Base-by-base conservation (phyloP, 1,284 basidiomycete genomes). In the Meira nashicola region DNA sequence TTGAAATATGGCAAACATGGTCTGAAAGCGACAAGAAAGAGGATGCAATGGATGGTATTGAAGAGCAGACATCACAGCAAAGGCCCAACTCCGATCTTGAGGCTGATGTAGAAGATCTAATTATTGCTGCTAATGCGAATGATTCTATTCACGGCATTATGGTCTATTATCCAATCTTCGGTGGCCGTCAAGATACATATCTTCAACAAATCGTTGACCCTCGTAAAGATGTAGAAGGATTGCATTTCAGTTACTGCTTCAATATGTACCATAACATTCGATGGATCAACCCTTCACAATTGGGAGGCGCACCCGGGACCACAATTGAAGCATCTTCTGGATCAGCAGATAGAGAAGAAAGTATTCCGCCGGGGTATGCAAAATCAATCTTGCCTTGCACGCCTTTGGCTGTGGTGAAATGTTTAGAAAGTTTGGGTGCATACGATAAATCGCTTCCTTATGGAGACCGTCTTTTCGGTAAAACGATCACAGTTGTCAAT, bases 301-400 rank as follows among this genome's bases (percentile, higher is more conserved):
- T 77, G 38, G 75, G 75, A 52, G 68, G 69, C 17, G 75, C 75
- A 2, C 75, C 75, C 5, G 75, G 75, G 19, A 71, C 72, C n/a
- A 71, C 66, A 14, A 65, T 60, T 21, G 74, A 77, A 60, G 40
- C 47, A 21, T 28, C 39, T 6, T 40, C 46, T n/a, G 53, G 57
- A 41, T 25, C 23, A 17, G 33, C 49, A 11, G 23, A 47, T 21
- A 28, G 23, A 19, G 59, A 61, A 19, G 70, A 68, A 48, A 62
- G 61, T 54, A 71, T 71, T 2, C 90, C 92, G 1, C 79, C 85
- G 0, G 90, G 90, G 14, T 87, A 86, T 63, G 89, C 90, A 73
- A 94, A 94, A 80, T 92, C 90, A 14, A 92, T 98, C 76, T 85
- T 98, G 39, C 94, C 94, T 0, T 98, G 94, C 80, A 98, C 94